Base-by-base conservation (phyloP, 129 eudicot species). In the Sambucus nigra region DNA sequence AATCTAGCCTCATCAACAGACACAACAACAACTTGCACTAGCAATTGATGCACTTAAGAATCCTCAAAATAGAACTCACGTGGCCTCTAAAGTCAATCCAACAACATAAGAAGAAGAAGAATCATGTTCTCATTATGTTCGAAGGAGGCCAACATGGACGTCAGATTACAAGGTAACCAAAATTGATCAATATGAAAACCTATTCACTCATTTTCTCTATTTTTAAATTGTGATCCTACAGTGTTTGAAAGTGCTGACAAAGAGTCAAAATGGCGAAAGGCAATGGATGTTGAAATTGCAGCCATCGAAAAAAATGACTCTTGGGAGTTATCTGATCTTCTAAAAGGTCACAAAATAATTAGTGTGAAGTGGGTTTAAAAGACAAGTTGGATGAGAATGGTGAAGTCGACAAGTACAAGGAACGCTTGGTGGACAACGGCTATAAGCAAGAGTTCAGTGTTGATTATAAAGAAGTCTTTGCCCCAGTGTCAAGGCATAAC, bases 211-310 rank as follows among this genome's bases (percentile, higher is more conserved):
- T 9, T 32, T 32, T 54, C 35, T 25, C 13, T 51, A 22, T 51
- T 51, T 51, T 51, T 27, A 51, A 44, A 56, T 20, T 33, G 19
- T 59, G 40, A 25, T n/a, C 64, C 40, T 8, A 17, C 21, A 8
- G 22, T 9, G 23, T 59, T 59, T 13, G 40, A 59, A 44, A 14
- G 17, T 40, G 64, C 40, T 41, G 53, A 22, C 25, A 59, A 59
- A 24, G 29, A 25, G 11, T 13, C 56, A 22, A 51, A 51, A 51
- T 51, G 56, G 31, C n/a, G 32, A n/a, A 13, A 21, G 17, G 56
- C 38, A 7, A 51, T 51, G 31, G 56, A 51, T 51, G 56, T 6
- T 22, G 56, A 51, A n/a, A n/a, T n/a, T n/a, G n/a, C n/a, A n/a
- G n/a, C n/a, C n/a, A n/a, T n/a, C n/a, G n/a, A n/a, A n/a, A 25